Evolutionary conservation across 345 rosid genomes (phyloP).

Genomic region (Trapa bicornis): DNA sequence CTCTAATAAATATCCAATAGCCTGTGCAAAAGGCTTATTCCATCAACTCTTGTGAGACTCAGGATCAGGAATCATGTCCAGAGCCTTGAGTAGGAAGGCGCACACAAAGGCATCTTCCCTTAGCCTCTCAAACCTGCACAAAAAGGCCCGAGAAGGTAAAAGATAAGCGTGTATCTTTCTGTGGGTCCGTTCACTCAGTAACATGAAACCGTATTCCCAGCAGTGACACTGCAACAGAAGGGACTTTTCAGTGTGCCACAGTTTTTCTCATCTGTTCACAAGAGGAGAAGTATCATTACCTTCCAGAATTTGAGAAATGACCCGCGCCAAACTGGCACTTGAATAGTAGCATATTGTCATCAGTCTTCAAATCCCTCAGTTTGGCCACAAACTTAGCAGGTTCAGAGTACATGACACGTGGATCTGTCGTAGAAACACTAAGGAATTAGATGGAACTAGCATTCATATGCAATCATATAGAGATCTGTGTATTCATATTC

Average conservation of each 20-base stretch:
- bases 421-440: constrained; percentile 32
- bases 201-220: background rate
- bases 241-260: background rate
- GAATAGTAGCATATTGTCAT: constrained; percentile 54
- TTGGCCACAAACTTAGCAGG: constrained; percentile 88
- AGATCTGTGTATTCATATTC: background rate
- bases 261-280: background rate
- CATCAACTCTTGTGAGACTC: constrained; percentile 10
- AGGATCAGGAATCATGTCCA: constrained; percentile 50
- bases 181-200: too few species aligned
- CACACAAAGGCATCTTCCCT: constrained; percentile 61
- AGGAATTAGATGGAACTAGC: background rate
- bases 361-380: constrained; percentile 78
- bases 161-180: background rate
- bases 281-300: constrained; percentile 25
- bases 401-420: constrained; percentile 87
- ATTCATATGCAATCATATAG: background rate
- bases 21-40: background rate
- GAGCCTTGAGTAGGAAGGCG: constrained; percentile 62
- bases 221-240: too few species aligned
- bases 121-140: constrained; percentile 87
- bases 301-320: constrained; percentile 90
- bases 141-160: background rate
- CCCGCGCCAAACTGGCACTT: constrained; percentile 93
- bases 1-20: too few species aligned